A percentile compares a stretch with the other conserved stretches of the same genome.
Conservation (phyloP, 2,329 filamentous ascomycete species). For the Fusarium siculi region DNA sequence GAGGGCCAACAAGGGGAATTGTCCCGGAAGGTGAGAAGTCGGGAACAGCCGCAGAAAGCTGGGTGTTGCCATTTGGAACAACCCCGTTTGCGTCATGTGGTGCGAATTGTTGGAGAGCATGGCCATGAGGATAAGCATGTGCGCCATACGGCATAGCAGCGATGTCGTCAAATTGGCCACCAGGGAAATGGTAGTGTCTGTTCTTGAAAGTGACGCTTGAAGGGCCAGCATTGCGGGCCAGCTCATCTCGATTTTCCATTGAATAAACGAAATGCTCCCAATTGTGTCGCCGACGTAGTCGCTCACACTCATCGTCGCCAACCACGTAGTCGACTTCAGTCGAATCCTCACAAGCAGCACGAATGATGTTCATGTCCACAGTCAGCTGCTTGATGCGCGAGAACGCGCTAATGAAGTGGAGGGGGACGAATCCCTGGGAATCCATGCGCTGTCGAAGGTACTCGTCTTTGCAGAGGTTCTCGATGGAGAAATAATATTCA, state of each 20-base stretch:
- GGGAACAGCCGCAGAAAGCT: constrained; percentile 53
- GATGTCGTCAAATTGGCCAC: constrained; percentile 48
- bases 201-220: constrained; percentile 53
- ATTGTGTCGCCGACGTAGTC: constrained; percentile 77
- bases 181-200: constrained; percentile 43
- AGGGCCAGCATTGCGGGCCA: constrained; percentile 78
- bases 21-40: constrained; percentile 53
- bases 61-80: constrained; percentile 43
- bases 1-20: constrained; percentile 23
- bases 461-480: constrained; percentile 94
- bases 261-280: constrained; percentile 86
- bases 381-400: constrained; percentile 69
- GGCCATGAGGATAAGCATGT: constrained; percentile 45
- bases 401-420: constrained; percentile 85
- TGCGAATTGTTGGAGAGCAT: constrained; percentile 46
- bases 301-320: constrained; percentile 81
- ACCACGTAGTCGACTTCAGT: constrained; percentile 77
- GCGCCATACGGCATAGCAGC: constrained; percentile 47
- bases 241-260: constrained; percentile 75
- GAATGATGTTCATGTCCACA: constrained; percentile 76
- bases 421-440: constrained; percentile 87
- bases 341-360: constrained; percentile 78
- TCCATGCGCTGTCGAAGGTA: constrained; percentile 94
- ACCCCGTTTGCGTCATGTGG: constrained; percentile 53
- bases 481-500: constrained; percentile 97